phyloP scores from a whole-genome alignment of 441 rosid genomes.

The Biscutella laevigata region DNA sequence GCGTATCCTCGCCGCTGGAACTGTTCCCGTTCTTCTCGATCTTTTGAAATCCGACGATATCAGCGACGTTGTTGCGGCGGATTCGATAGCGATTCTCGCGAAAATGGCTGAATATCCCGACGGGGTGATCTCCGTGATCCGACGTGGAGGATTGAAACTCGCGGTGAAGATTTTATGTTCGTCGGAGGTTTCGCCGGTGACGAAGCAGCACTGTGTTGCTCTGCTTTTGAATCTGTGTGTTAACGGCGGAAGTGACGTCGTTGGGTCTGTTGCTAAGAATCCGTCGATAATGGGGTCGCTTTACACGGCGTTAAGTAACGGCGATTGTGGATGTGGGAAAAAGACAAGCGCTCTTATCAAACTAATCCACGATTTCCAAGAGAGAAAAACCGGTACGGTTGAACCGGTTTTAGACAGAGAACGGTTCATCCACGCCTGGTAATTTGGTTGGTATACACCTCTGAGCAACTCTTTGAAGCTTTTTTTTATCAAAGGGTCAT shows the following conservation, averaged over 20 bases:
- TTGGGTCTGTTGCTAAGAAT: constrained; percentile 37
- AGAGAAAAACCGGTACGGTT: constrained; percentile 33
- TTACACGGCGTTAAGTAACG: constrained; percentile 55
- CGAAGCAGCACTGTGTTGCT: constrained; percentile 55
- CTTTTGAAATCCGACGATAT: constrained; percentile 32
- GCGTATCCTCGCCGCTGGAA: constrained; percentile 50
- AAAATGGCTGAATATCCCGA: constrained; percentile 56
- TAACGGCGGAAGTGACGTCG: constrained; percentile 58
- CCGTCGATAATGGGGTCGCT: constrained; percentile 55
- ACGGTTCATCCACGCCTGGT: constrained; percentile 49
- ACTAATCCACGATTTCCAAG: constrained; percentile 57
- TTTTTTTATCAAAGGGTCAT: constrained; percentile 24
- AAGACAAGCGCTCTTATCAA: constrained; percentile 58
- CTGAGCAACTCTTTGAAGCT: constrained; percentile 28
- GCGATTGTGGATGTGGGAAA: constrained; percentile 60
- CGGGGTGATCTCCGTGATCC: constrained; percentile 43
- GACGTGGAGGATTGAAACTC: constrained; percentile 37
- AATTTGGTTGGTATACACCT: constrained; percentile 29
- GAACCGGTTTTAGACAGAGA: constrained; percentile 37
- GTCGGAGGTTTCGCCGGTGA: constrained; percentile 39
- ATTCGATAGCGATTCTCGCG: constrained; percentile 57
- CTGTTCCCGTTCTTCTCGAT: constrained; percentile 44
- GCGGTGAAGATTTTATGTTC: constrained; percentile 35
- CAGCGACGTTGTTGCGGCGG: constrained; percentile 38
- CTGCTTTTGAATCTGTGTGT: constrained; percentile 55